A percentile compares a stretch with the other conserved stretches of the same genome.
Conservation (phyloP, 441 rosid species). For the Bocquillonia castaneifolia region DNA sequence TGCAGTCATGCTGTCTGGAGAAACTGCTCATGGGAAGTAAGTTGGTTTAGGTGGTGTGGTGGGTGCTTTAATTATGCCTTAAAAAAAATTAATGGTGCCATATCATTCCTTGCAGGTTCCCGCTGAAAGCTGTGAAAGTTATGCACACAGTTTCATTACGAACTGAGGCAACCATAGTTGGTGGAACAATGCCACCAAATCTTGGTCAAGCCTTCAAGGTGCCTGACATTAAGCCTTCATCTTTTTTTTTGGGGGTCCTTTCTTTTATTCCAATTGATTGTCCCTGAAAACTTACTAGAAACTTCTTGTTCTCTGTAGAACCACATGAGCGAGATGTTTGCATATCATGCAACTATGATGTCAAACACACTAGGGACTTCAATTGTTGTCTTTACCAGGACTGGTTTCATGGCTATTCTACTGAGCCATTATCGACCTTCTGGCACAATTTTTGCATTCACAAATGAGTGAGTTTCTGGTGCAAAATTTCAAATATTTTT, state of each 20-base stretch:
- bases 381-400: slow-evolving; percentile 91
- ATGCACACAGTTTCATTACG: slow-evolving; percentile 89
- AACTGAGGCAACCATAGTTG: slow-evolving; percentile 83
- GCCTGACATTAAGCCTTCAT: neutral
- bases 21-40: slow-evolving; percentile 97
- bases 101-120: slow-evolving; percentile 52
- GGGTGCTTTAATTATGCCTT: neutral
- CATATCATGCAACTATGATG: slow-evolving; percentile 99
- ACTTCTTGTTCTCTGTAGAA: slow-evolving; percentile 47
- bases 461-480: slow-evolving; percentile 64
- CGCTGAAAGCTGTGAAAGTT: slow-evolving; percentile 94
- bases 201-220: slow-evolving; percentile 97
- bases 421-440: slow-evolving; percentile 93
- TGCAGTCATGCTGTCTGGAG: slow-evolving; percentile 98
- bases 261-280: slow-evolving; percentile 1
- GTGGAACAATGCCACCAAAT: slow-evolving; percentile 76
- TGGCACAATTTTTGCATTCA: slow-evolving; percentile 94
- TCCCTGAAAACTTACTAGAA: slow-evolving; percentile 18
- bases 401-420: slow-evolving; percentile 89
- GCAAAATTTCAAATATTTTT: neutral
- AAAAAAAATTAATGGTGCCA: slow-evolving; percentile 6
- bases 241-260: neutral
- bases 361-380: slow-evolving; percentile 96
- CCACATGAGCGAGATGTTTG: slow-evolving; percentile 98
- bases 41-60: slow-evolving; percentile 15